Conservation (phyloP, 2,329 filamentous ascomycete species). For the Hypoxylon sp. region DNA sequence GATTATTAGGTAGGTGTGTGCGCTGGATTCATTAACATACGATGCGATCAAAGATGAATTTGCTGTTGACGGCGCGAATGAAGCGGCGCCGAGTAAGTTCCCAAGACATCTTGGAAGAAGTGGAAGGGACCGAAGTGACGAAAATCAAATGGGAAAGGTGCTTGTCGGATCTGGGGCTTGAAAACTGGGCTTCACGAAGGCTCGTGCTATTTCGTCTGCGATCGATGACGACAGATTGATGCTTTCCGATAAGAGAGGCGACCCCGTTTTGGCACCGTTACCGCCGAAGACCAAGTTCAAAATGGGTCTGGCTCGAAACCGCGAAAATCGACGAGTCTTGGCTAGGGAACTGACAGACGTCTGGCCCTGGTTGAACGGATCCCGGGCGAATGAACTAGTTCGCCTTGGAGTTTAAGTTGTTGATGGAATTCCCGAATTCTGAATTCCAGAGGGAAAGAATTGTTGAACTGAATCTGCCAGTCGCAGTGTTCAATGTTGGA, state of each 20-base stretch:
- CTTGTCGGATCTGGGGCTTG: constrained; percentile 29
- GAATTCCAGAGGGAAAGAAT: constrained; percentile 25
- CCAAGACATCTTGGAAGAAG: constrained; percentile 66
- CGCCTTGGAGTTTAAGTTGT: constrained; percentile 6
- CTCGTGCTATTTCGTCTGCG: constrained; percentile 27
- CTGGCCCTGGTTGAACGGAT: constrained; percentile 4
- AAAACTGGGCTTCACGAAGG: constrained; percentile 41
- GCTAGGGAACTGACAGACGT: not conserved
- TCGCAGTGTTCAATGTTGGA: constrained; percentile 27
- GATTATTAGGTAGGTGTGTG: constrained; percentile 14
- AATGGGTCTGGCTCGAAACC: constrained; percentile 22
- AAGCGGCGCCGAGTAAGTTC: constrained; percentile 73
- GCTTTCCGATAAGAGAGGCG: constrained; percentile 41
- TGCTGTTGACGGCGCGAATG: constrained; percentile 76
- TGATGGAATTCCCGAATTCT: constrained; percentile 12
- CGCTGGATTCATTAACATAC: constrained; percentile 66
- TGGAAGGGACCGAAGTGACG: constrained; percentile 12
- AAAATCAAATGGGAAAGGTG: constrained; percentile 30
- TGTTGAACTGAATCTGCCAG: constrained; percentile 23
- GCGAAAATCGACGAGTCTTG: constrained; percentile 17
- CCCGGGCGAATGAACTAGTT: constrained; percentile 5
- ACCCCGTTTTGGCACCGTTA: constrained; percentile 33
- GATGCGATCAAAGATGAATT: constrained; percentile 80
- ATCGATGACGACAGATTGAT: constrained; percentile 49
- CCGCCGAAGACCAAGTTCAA: constrained; percentile 22